Percentiles rank a stretch among this genome's conserved stretches.
Evolutionary conservation across 2,329 filamentous ascomycete species (phyloP).

Genomic region (Fonsecaea pugnacius): DNA sequence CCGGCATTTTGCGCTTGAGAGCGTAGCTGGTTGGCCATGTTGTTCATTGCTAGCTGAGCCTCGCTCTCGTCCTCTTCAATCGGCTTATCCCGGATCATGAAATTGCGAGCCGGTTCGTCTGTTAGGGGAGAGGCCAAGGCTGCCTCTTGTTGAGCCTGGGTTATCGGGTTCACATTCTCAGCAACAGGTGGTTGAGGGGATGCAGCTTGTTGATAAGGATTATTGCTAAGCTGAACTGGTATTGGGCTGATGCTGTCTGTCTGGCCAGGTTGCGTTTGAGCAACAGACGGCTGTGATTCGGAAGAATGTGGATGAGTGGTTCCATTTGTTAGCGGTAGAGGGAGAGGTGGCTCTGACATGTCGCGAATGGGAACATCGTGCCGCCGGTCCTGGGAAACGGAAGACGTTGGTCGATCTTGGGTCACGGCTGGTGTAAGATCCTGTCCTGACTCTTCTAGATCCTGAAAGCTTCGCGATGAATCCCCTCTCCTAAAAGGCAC

Average conservation of each 20-base stretch:
- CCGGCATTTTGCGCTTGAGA: conserved; percentile 53
- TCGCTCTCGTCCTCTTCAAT: conserved; percentile 56
- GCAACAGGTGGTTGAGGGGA: conserved; percentile 17
- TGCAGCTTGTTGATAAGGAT: conserved; percentile 20
- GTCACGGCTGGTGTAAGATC: conserved; percentile 36
- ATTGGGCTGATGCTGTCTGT: conserved; percentile 18
- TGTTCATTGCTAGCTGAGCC: conserved; percentile 54
- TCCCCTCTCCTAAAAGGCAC: conserved; percentile 49
- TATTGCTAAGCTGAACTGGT: conserved; percentile 12
- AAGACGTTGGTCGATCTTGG: conserved; percentile 25
- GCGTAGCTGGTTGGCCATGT: conserved; percentile 55
- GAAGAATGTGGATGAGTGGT: conserved; percentile 15
- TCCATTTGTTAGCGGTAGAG: conserved; percentile 27
- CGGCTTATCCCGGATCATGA: conserved; percentile 55
- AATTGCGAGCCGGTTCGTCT: conserved; percentile 51
- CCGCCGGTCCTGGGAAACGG: conserved; percentile 26
- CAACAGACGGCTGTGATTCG: conserved; percentile 22
- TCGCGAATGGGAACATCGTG: conserved; percentile 22
- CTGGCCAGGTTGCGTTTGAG: conserved; percentile 23
- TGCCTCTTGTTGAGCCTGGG: conserved; percentile 47
- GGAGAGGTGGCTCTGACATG: conserved; percentile 17
- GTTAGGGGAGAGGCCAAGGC: conserved; percentile 27
- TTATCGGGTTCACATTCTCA: conserved; percentile 22
- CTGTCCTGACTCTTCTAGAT: conserved; percentile 38
- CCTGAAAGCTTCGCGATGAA: conserved; percentile 43